phyloP scores from a whole-genome alignment of 2,329 filamentous ascomycete genomes.

The Fusarium sp. region DNA sequence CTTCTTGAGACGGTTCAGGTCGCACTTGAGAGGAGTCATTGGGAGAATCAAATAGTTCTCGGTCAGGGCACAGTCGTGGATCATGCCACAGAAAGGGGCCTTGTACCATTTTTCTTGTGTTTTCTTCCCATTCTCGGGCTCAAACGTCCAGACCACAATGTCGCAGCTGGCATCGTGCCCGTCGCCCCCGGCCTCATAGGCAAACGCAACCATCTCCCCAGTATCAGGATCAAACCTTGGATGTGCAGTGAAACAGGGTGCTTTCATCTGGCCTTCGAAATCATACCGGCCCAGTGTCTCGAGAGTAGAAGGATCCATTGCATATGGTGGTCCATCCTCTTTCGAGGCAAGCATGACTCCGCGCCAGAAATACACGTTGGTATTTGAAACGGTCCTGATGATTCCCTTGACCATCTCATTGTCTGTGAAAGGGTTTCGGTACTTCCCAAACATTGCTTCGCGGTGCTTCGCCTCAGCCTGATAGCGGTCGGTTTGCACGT shows the following conservation, averaged over 20 bases:
- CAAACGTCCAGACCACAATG: constrained; percentile 11
- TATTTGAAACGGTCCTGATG: constrained; percentile 25
- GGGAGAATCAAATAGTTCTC: constrained; percentile 29
- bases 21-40: constrained; percentile 20
- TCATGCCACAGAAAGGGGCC: constrained; percentile 28
- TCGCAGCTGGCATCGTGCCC: constrained; percentile 15
- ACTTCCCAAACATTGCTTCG: constrained; percentile 25
- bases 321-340: constrained; percentile 20
- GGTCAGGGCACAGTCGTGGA: constrained; percentile 23
- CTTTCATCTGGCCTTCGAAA: constrained; percentile 21
- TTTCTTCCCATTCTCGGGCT: constrained; percentile 6
- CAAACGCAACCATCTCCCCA: constrained; percentile 14
- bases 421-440: constrained; percentile 27
- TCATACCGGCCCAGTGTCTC: constrained; percentile 16
- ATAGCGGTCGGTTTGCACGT: constrained; percentile 21
- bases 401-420: constrained; percentile 16
- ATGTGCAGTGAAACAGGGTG: constrained; percentile 20
- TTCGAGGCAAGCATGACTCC: constrained; percentile 23
- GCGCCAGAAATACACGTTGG: constrained; percentile 22
- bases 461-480: neutral
- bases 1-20: constrained; percentile 4
- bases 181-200: constrained; percentile 15
- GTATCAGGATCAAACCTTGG: constrained; percentile 20
- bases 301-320: constrained; percentile 25
- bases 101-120: constrained; percentile 20